Percentiles rank a stretch among this genome's conserved stretches.
phyloP scores from a whole-genome alignment of 805 yeast genomes.

The Cephaloascus fragrans region DNA sequence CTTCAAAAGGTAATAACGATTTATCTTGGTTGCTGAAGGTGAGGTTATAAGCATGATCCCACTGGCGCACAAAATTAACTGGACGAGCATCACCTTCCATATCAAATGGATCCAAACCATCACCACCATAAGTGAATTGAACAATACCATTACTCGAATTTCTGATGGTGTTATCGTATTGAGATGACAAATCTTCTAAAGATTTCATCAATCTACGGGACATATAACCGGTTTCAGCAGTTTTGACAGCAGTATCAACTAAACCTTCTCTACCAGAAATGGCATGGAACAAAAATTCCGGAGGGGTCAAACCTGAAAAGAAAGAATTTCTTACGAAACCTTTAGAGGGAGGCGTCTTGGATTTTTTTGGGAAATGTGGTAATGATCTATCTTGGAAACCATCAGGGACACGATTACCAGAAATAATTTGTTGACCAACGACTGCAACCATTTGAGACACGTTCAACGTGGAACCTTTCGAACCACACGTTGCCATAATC shows the following conservation, averaged over 20 bases:
- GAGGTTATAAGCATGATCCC: slow-evolving; percentile 84
- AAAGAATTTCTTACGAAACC: slow-evolving; percentile 97
- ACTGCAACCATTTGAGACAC: slow-evolving; percentile 99
- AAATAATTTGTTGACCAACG: slow-evolving; percentile 97
- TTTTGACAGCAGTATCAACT: slow-evolving; percentile 98
- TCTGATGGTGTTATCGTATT: slow-evolving; percentile 89
- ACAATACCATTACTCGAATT: slow-evolving; percentile 95
- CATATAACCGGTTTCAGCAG: slow-evolving; percentile 99
- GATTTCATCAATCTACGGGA: slow-evolving; percentile 97
- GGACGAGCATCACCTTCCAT: slow-evolving; percentile 99
- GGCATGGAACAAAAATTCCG: slow-evolving; percentile 96
- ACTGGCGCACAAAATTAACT: slow-evolving; percentile 84
- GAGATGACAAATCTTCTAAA: slow-evolving; percentile 87
- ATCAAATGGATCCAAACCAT: slow-evolving; percentile 94
- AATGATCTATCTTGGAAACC: slow-evolving; percentile 99
- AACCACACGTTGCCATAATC: slow-evolving; percentile 99
- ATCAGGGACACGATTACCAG: slow-evolving; percentile 98
- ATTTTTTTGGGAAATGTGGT: slow-evolving; percentile 93
- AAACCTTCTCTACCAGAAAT: slow-evolving; percentile 99
- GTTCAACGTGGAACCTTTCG: slow-evolving; percentile 95
- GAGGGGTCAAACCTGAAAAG: slow-evolving; percentile 88
- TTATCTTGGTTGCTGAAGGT: slow-evolving; percentile 47
- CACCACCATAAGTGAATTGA: slow-evolving; percentile 97
- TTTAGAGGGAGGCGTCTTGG: slow-evolving; percentile 95
- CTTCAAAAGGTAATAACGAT: slow-evolving; percentile 64